phyloP scores from a whole-genome alignment of 176 grass and related monocot species.

The Dactylis glomerata region DNA sequence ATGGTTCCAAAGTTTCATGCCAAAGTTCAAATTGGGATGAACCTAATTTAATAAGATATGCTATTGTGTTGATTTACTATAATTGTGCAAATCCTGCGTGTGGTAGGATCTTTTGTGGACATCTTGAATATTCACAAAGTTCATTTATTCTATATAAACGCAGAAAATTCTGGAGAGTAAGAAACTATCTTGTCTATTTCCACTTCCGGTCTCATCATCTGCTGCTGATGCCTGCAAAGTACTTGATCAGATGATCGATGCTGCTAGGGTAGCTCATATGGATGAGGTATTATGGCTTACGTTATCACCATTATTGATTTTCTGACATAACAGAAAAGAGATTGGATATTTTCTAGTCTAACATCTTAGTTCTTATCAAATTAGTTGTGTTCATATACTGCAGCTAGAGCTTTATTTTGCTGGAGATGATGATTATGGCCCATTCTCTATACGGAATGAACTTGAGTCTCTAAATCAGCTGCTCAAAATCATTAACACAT shows the following conservation, averaged over 20 bases:
- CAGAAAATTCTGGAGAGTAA: constrained; percentile 52
- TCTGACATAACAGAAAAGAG: background rate
- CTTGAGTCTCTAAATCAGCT: constrained; percentile 76
- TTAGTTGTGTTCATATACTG: constrained; percentile 17
- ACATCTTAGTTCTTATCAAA: constrained; percentile 12
- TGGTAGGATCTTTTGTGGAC: background rate
- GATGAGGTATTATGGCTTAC: constrained; percentile 61
- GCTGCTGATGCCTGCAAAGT: constrained; percentile 34
- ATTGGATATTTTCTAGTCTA: background rate
- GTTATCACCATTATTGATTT: background rate
- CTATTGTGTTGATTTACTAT: background rate
- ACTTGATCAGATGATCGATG: constrained; percentile 47
- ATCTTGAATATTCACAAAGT: background rate
- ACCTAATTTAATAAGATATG: no score
- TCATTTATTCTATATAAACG: constrained; percentile 6
- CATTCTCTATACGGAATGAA: constrained; percentile 87
- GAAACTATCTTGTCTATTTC: constrained; percentile 50
- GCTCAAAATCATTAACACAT: constrained; percentile 38
- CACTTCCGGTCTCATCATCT: constrained; percentile 40
- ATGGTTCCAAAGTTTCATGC: background rate
- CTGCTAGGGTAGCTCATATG: constrained; percentile 57
- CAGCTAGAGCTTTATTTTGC: constrained; percentile 94
- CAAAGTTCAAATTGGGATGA: background rate
- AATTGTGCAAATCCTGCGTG: background rate
- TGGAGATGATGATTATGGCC: constrained; percentile 52